phyloP scores from a whole-genome alignment of 192 early-diverging fungal genomes.

The Rhizophlyctis rosea region DNA sequence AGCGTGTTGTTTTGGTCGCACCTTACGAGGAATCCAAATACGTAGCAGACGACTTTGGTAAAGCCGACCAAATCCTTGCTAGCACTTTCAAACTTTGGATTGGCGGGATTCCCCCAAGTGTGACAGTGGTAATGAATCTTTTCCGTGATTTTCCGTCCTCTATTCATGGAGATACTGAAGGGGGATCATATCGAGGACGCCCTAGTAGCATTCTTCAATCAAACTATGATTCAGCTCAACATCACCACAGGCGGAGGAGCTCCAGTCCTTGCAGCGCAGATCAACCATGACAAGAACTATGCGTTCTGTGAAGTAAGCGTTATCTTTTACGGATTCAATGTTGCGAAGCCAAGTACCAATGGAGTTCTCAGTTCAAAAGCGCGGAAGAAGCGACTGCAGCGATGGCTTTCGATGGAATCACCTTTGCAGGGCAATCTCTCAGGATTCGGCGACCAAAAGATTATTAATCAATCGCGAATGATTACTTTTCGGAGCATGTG shows the following conservation, averaged over 20 bases:
- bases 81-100: background rate
- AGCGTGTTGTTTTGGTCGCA: conserved; percentile 88
- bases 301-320: conserved; percentile 85
- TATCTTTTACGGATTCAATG: background rate
- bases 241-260: conserved; percentile 62
- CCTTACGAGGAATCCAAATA: conserved; percentile 67
- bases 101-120: background rate
- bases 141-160: no score
- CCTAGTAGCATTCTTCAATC: conserved; percentile 85
- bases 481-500: conserved; percentile 55
- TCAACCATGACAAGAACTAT: conserved; percentile 93
- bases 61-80: no score
- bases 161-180: background rate
- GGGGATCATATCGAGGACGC: no score
- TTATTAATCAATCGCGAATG: conserved; percentile 61
- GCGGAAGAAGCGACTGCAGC: conserved; percentile 86
- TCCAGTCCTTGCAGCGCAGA: conserved; percentile 78
- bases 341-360: background rate
- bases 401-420: conserved; percentile 90
- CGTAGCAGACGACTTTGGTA: conserved; percentile 42
- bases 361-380: conserved; percentile 84
- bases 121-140: background rate
- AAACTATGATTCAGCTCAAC: conserved; percentile 73
- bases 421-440: conserved; percentile 74
- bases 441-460: conserved; percentile 95